Evolutionary conservation across 2,329 filamentous ascomycete genomes (phyloP).

Genomic region (Talaromyces rugulosus): DNA sequence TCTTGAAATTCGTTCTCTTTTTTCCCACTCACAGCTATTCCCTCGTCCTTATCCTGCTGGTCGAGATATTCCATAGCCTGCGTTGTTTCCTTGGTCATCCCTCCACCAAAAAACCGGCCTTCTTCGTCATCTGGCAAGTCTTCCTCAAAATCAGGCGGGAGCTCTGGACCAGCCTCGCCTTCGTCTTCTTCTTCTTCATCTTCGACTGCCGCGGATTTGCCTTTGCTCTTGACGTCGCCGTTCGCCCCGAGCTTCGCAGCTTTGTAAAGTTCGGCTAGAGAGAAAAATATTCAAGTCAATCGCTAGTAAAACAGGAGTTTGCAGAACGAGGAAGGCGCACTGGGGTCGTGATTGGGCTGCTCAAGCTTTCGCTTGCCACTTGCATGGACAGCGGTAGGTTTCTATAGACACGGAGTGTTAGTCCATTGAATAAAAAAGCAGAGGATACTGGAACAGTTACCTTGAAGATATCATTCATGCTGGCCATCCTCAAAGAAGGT

Average conservation of each 20-base stretch:
- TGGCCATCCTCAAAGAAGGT: constrained; percentile 45
- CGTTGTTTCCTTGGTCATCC: constrained; percentile 74
- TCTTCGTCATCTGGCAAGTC: constrained; percentile 74
- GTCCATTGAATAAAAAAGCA: constrained; percentile 11
- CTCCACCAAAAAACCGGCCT: constrained; percentile 91
- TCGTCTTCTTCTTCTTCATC: constrained; percentile 45
- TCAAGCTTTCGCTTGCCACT: constrained; percentile 58
- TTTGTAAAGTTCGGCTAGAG: constrained; percentile 55
- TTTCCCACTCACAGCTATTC: constrained; percentile 35
- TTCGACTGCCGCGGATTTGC: constrained; percentile 42
- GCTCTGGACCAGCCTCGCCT: constrained; percentile 50
- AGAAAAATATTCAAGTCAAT: constrained; percentile 1
- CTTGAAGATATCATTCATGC: constrained; percentile 61
- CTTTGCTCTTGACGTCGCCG: constrained; percentile 47
- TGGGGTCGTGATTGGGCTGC: constrained; percentile 46
- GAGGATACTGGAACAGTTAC: constrained; percentile 20
- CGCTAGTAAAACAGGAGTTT: constrained; percentile 14
- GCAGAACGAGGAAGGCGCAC: constrained; percentile 25
- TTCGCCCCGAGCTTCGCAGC: constrained; percentile 51
- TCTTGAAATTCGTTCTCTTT: not conserved
- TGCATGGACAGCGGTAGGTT: constrained; percentile 41
- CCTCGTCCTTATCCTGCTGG: constrained; percentile 54
- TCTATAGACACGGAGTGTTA: constrained; percentile 26
- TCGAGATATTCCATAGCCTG: constrained; percentile 88
- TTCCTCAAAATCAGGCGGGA: constrained; percentile 55